Percentiles rank a stretch among this genome's conserved stretches.
Conservation (phyloP, 257 asterid species). For the Lavandula angustifolia region DNA sequence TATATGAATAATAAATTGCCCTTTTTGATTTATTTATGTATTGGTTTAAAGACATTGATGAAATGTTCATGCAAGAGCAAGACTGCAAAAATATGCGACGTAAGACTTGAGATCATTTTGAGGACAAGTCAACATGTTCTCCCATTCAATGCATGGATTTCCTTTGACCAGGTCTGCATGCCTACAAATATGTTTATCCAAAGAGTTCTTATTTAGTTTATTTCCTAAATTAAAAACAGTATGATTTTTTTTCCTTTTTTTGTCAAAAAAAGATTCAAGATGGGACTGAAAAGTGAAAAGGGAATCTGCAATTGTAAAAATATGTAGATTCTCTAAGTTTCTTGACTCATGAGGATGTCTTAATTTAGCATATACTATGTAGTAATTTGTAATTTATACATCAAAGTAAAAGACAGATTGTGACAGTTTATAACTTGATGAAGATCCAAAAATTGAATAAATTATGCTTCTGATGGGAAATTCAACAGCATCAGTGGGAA, state of each 20-base stretch:
- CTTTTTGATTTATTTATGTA: not conserved
- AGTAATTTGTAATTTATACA: too few species aligned
- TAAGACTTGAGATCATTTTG: too few species aligned
- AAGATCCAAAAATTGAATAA: not conserved
- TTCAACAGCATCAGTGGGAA: not conserved
- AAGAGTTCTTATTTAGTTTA: not conserved
- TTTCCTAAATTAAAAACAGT: not conserved
- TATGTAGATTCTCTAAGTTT: not conserved
- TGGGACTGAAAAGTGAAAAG: not conserved
- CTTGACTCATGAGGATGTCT: not conserved
- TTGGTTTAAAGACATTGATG: not conserved
- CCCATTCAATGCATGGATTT: conserved; percentile 23
- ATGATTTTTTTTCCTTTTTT: not conserved
- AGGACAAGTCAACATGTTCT: conserved; percentile 4
- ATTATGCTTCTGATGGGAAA: not conserved
- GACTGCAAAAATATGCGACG: not conserved
- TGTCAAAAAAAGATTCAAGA: not conserved
- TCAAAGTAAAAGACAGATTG: too few species aligned
- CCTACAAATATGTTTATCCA: conserved; percentile 10
- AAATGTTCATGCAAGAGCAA: not conserved
- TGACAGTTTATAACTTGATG: not conserved
- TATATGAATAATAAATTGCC: not conserved
- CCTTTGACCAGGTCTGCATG: conserved; percentile 33
- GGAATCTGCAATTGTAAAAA: conserved; percentile 1
- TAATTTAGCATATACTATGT: too few species aligned